Evolutionary conservation across 108 stramenopile genomes (phyloP).

Genomic region (Chaetoceros muelleri): DNA sequence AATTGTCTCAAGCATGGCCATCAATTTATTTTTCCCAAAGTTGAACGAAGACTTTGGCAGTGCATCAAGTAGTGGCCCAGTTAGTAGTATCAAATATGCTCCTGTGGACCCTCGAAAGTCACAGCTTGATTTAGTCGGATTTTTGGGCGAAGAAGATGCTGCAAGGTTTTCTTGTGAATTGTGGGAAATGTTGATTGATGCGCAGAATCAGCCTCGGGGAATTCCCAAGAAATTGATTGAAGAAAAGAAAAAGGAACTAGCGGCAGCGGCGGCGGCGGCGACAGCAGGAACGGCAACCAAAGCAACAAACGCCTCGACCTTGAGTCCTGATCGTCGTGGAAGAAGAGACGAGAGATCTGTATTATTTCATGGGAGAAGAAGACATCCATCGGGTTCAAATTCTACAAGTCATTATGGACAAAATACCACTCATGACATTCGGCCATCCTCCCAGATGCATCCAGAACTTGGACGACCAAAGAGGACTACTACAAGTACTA

Average conservation of each 20-base stretch:
- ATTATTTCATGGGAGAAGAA: not conserved
- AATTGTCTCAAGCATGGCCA: slow-evolving; percentile 65
- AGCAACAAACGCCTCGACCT: no score
- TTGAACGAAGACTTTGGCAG: slow-evolving; percentile 9
- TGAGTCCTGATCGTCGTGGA: no score
- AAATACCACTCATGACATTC: slow-evolving; percentile 1
- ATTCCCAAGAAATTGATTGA: slow-evolving; percentile 66
- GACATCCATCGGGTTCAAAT: not conserved
- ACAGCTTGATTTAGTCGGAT: slow-evolving; percentile 72
- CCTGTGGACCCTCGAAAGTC: slow-evolving; percentile 60
- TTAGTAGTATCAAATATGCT: not conserved
- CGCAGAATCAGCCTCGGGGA: slow-evolving; percentile 39
- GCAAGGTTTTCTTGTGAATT: slow-evolving; percentile 59
- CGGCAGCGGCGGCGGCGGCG: no score
- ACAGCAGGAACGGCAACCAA: no score
- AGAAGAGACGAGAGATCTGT: no score
- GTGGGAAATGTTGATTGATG: slow-evolving; percentile 77
- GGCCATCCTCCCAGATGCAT: not conserved
- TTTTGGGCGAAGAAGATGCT: slow-evolving; percentile 65
- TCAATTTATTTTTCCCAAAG: slow-evolving; percentile 66
- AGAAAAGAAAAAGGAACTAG: slow-evolving; percentile 78
- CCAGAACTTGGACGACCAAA: not conserved
- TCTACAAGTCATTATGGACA: not conserved
- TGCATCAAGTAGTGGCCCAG: not conserved
- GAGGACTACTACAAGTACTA: not conserved